Evolutionary conservation across 2,329 filamentous ascomycete genomes (phyloP), one percentile per base, ranked within the genome.

Genomic region (Colletotrichum lini): DNA sequence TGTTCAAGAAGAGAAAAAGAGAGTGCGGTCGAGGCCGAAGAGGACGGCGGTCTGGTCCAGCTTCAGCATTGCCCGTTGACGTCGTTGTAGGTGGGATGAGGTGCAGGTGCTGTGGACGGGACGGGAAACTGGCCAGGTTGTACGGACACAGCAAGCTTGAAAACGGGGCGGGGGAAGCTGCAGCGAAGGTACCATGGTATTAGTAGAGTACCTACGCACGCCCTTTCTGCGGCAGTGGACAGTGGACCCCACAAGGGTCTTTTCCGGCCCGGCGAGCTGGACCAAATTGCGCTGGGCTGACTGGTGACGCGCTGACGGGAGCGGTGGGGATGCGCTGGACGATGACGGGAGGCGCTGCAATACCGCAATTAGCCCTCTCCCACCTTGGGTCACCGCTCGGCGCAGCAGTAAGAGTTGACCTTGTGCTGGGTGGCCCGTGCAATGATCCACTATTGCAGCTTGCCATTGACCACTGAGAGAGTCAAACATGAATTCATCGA

Each of bases 111-210:
- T 21, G 21, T 50, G 44, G 58, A 47, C 8, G 18, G 26, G 57
- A 57, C 47, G 56, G 57, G 23, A 64, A 72, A 64, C 50, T 69
- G 69, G 69, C 65, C 69, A 72, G 69, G 65, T 64, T 69, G 69
- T 72, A 69, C 53, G 42, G 65, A 65, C 69, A 69, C 53, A 42
- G 65, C 52, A 63, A 71, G 65, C 68, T 68, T 49, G 45, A 64
- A 54, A 67, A 47, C 47, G 65, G 52, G 45, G 67, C 49, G 50
- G 67, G 70, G 70, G 58, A 45, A 57, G 67, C 62, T 72, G 68
- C 58, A 63, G 69, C 52, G 45, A 12, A 56, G 23, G 15, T 30
- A 23, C 9, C 9, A 38, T 38, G 30, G 30, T 9, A 9, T 38
- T 38, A 35, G 30, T 35, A 35, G 8, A 35, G 30, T 35, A 35